These are phyloP conservation scores for Kodamaea suecica DNA, from an alignment of 1,139 yeast species.

Conservation along the genomic window DNA sequence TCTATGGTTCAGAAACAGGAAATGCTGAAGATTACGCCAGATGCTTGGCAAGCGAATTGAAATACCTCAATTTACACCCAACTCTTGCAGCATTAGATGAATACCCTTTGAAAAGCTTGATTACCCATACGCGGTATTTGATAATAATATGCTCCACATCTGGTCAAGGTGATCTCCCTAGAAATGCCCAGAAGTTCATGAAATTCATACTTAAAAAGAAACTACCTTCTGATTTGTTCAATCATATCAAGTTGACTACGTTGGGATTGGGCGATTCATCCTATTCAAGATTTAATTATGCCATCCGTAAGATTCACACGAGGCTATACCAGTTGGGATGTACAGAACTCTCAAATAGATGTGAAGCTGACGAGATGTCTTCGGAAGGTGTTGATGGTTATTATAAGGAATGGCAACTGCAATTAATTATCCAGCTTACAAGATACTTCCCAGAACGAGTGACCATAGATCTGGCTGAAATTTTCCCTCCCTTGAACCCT, in stretches of 20 bases:
- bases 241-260: constrained; percentile 61
- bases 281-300: constrained; percentile 83
- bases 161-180: constrained; percentile 93
- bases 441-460: constrained; percentile 35
- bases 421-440: constrained; percentile 43
- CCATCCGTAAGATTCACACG: constrained; percentile 75
- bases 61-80: constrained; percentile 54
- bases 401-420: constrained; percentile 69
- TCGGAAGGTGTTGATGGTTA: constrained; percentile 78
- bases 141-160: constrained; percentile 83
- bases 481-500: constrained; percentile 45
- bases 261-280: constrained; percentile 97
- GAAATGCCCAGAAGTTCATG: constrained; percentile 74
- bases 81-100: constrained; percentile 59
- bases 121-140: constrained; percentile 48
- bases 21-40: constrained; percentile 85
- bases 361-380: constrained; percentile 87
- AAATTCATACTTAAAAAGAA: constrained; percentile 63
- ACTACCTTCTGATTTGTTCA: constrained; percentile 61
- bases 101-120: constrained; percentile 50
- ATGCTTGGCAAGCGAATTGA: constrained; percentile 54
- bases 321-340: constrained; percentile 84
- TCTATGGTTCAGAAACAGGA: constrained; percentile 94
- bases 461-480: constrained; percentile 33
- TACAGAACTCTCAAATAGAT: constrained; percentile 61